Percentiles rank a stretch among this genome's conserved stretches.
Evolutionary conservation across 2,329 filamentous ascomycete species (phyloP).

Genomic region (Fusarium lateritium): DNA sequence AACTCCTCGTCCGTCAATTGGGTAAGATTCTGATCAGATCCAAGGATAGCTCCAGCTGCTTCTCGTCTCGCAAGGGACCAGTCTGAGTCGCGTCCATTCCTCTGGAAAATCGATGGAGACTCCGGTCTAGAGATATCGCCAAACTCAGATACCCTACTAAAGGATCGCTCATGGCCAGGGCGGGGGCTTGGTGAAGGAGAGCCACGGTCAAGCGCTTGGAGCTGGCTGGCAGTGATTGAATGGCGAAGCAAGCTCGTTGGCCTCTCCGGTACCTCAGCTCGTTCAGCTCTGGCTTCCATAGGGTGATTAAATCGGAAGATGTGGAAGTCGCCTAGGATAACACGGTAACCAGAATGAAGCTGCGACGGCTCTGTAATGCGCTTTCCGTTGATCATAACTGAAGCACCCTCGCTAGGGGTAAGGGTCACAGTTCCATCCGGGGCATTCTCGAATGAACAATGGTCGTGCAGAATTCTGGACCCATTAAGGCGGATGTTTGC

Average conservation of each 20-base stretch:
- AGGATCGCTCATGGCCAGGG: slow-evolving; percentile 81
- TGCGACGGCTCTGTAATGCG: slow-evolving; percentile 88
- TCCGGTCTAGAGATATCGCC: slow-evolving; percentile 80
- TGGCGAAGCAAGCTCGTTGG: slow-evolving; percentile 86
- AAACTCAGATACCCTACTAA: slow-evolving; percentile 85
- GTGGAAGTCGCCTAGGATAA: slow-evolving; percentile 97
- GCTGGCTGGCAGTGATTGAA: slow-evolving; percentile 76
- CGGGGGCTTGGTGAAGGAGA: slow-evolving; percentile 75
- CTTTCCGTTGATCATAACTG: slow-evolving; percentile 97
- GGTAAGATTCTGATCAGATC: slow-evolving; percentile 91
- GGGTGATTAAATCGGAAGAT: slow-evolving; percentile 99
- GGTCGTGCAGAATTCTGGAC: slow-evolving; percentile 90
- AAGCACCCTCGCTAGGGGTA: slow-evolving; percentile 89
- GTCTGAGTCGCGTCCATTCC: slow-evolving; percentile 84
- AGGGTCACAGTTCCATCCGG: slow-evolving; percentile 93
- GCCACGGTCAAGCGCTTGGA: slow-evolving; percentile 70
- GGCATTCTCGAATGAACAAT: slow-evolving; percentile 92
- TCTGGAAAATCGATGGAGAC: slow-evolving; percentile 79
- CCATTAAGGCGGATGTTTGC: slow-evolving; percentile 95
- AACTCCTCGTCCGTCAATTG: slow-evolving; percentile 94
- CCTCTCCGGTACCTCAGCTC: slow-evolving; percentile 76
- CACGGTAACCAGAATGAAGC: slow-evolving; percentile 90
- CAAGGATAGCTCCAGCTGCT: slow-evolving; percentile 91
- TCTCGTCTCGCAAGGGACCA: slow-evolving; percentile 95
- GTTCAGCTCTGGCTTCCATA: slow-evolving; percentile 92